Conservation (phyloP, 805 yeast species). For the Kuraishia cidri region DNA sequence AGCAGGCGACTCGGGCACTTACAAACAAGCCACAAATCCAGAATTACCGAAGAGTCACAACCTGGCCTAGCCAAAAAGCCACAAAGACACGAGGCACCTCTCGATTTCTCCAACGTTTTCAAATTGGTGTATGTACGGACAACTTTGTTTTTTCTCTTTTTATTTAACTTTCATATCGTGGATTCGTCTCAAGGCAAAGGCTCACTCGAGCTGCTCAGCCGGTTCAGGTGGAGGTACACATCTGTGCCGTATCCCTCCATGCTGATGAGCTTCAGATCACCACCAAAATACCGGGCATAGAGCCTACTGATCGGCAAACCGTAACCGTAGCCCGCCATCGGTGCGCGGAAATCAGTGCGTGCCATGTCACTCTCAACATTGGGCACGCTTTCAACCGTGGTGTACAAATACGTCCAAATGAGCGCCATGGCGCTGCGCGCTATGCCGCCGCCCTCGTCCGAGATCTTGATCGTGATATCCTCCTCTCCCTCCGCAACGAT, state of each 20-base stretch:
- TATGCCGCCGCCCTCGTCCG: constrained; percentile 94
- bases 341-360: constrained; percentile 68
- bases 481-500: constrained; percentile 85
- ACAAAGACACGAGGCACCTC: no score
- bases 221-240: constrained; percentile 77
- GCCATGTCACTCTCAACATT: constrained; percentile 37
- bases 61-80: no score
- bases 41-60: no score
- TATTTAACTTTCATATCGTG: no score
- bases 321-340: constrained; percentile 92
- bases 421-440: constrained; percentile 76
- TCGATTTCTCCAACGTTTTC: no score
- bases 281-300: constrained; percentile 86
- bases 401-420: constrained; percentile 87
- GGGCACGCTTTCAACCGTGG: constrained; percentile 74
- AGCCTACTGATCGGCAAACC: constrained; percentile 82
- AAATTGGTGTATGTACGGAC: no score
- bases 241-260: constrained; percentile 97
- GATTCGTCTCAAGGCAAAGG: no score
- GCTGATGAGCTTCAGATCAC: constrained; percentile 76
- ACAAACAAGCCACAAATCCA: no score
- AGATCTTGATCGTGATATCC: constrained; percentile 82
- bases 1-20: no score
- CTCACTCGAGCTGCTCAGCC: constrained; percentile 66
- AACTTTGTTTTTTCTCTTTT: no score